Evolutionary conservation across 345 rosid species (phyloP), one percentile per base, ranked within the genome.

Genomic region (Pistacia atlantica): DNA sequence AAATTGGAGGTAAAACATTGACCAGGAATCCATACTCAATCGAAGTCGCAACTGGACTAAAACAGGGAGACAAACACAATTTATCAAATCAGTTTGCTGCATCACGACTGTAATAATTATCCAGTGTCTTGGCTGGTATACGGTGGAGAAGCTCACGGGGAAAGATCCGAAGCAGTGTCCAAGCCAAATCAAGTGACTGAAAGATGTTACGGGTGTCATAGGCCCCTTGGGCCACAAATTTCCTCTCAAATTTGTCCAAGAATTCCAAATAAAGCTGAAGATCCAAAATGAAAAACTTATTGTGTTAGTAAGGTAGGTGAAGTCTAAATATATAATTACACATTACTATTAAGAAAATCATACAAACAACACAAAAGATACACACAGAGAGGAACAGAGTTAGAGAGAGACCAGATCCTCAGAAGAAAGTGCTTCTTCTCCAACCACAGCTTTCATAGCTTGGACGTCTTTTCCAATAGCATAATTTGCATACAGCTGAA

Each of bases 381-480:
- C 42, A 38, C 42, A 38, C 42, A 38, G 42, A 42, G 46, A 42
- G 46, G 8, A 5, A 33, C 5, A 54, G 74, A 69, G 71, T 76
- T 54, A 74, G 80, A 60, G 52, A 72, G 76, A 69, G 69, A 94
- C 98, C 98, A 95, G 84, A 77, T 95, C 98, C 87, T 95, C 98
- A 5, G 97, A 91, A 72, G 97, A 95, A 75, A 95, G 97, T 28
- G 98, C 98, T 91, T 95, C 98, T 81, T 93, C 98, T 90, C 99
- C 99, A 28, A 95, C 99, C 83, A 95, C 99, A 66, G 98, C 98
- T 85, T 95, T 91, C 99, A 95, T 95, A 58, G 99, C 99, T 83
- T 95, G 97, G 16, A 95, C 98, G 78, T 95, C 99, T 81, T 95
- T 93, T 69, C 98, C 98, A 74, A 93, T 95, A n/a, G 98, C 98